Evolutionary conservation across 768 basidiomycete species (phyloP).

Genomic region (Xerocomus potaroensis): DNA sequence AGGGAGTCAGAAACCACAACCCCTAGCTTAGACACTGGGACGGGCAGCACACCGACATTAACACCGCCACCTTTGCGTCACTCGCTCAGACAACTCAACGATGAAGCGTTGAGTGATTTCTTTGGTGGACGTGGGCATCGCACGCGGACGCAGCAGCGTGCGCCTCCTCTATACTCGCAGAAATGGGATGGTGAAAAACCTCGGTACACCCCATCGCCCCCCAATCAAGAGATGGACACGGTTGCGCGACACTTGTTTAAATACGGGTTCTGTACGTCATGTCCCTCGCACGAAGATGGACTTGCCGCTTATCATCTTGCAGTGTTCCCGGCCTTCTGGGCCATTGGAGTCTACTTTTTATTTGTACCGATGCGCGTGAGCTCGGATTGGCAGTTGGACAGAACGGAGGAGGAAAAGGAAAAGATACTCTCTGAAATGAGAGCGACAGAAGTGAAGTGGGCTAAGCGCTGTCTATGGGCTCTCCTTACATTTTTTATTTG

Average conservation of each 20-base stretch:
- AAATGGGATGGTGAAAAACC: slow-evolving; percentile 35
- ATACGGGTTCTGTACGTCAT: slow-evolving; percentile 54
- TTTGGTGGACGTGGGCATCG: slow-evolving; percentile 28
- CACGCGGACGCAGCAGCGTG: slow-evolving; percentile 19
- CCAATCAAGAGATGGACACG: slow-evolving; percentile 45
- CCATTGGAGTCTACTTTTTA: slow-evolving; percentile 53
- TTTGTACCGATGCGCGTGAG: slow-evolving; percentile 46
- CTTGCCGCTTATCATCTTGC: background rate
- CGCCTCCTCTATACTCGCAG: slow-evolving; percentile 43
- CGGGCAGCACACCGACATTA: slow-evolving; percentile 19
- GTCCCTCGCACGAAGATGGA: background rate
- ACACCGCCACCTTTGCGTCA: slow-evolving; percentile 20
- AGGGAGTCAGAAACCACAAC: slow-evolving; percentile 21
- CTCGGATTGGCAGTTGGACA: slow-evolving; percentile 53
- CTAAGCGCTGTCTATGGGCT: slow-evolving; percentile 51
- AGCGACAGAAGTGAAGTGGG: slow-evolving; percentile 51
- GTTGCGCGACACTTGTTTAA: slow-evolving; percentile 60
- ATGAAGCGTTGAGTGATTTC: slow-evolving; percentile 31
- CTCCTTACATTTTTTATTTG: slow-evolving; percentile 42
- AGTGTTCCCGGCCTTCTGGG: slow-evolving; percentile 66
- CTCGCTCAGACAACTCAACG: slow-evolving; percentile 22
- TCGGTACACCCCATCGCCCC: slow-evolving; percentile 16
- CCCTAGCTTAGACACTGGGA: slow-evolving; percentile 10
- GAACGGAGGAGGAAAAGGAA: slow-evolving; percentile 47
- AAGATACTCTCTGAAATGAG: slow-evolving; percentile 46